Percentiles rank a stretch among this genome's conserved stretches.
phyloP scores from a whole-genome alignment of 2,329 filamentous ascomycete genomes.

The Colletotrichum agaves region DNA sequence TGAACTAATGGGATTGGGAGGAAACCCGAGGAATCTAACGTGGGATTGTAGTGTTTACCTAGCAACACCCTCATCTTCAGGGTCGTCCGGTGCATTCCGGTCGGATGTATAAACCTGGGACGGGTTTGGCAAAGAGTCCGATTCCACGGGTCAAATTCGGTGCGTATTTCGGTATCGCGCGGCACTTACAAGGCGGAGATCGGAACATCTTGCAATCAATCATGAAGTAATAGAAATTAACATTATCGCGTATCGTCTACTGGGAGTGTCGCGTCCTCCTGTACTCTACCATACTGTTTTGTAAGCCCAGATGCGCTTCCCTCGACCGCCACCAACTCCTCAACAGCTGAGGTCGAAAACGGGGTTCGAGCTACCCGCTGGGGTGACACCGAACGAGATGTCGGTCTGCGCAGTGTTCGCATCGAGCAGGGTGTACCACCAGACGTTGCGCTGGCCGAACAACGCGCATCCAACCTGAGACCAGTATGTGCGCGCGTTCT shows the following conservation, averaged over 20 bases:
- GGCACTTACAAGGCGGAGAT: too few species aligned
- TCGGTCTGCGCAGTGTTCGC: conserved; percentile 28
- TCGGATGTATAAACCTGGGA: too few species aligned
- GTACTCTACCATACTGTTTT: neutral
- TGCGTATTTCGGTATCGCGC: too few species aligned
- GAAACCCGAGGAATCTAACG: neutral
- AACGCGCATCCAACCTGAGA: conserved; percentile 27
- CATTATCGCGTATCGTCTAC: conserved; percentile 1
- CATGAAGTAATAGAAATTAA: conserved; percentile 2
- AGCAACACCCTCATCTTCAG: too few species aligned
- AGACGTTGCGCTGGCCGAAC: conserved; percentile 31
- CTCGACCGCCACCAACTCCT: neutral
- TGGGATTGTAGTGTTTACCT: neutral
- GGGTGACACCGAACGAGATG: conserved; percentile 23
- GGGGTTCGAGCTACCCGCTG: conserved; percentile 14
- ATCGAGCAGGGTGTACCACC: conserved; percentile 34
- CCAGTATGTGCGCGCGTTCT: conserved; percentile 52
- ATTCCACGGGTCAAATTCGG: too few species aligned
- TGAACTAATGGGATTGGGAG: neutral
- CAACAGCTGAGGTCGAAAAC: conserved; percentile 26
- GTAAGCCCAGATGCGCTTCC: neutral
- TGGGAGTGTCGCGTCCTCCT: neutral
- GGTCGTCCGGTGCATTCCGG: too few species aligned
- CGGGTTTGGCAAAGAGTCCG: neutral
- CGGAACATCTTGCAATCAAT: too few species aligned